Conservation (phyloP, 179 eudicot genomes). For the Actinidia chinensis region DNA sequence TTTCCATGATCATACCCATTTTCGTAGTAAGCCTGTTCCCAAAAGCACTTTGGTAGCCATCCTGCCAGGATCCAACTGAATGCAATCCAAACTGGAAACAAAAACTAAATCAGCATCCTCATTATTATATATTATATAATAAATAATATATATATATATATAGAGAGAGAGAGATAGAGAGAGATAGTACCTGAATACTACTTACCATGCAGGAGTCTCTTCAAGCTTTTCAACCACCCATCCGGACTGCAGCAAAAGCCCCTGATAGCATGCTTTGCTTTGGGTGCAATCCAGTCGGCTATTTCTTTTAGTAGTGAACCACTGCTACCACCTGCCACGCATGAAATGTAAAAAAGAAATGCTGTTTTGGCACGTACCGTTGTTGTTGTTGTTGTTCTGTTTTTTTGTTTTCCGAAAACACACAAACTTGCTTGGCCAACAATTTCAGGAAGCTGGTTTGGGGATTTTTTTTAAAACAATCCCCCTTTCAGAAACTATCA, state of each 20-base stretch:
- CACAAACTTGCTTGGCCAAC: no score
- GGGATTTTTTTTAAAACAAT: not conserved
- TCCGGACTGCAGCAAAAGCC: constrained; percentile 80
- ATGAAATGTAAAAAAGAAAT: not conserved
- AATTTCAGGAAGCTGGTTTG: no score
- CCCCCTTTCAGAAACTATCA: not conserved
- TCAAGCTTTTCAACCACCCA: constrained; percentile 96
- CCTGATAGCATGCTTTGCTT: constrained; percentile 75
- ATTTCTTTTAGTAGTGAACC: constrained; percentile 88
- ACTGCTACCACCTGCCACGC: constrained; percentile 77
- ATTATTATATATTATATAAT: no score
- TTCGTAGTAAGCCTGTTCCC: constrained; percentile 90
- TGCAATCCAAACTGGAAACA: not conserved
- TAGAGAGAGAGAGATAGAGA: not conserved
- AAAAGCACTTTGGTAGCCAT: constrained; percentile 91
- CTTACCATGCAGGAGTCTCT: constrained; percentile 84
- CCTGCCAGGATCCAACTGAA: constrained; percentile 97
- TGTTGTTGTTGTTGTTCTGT: not conserved
- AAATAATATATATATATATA: no score
- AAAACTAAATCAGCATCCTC: constrained; percentile 8
- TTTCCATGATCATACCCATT: constrained; percentile 86
- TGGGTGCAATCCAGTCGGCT: constrained; percentile 87
- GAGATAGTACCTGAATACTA: constrained; percentile 60
- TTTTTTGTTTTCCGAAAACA: no score
- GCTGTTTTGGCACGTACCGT: not conserved